Conservation (phyloP, 768 basidiomycete species). For the Suillus luteus region DNA sequence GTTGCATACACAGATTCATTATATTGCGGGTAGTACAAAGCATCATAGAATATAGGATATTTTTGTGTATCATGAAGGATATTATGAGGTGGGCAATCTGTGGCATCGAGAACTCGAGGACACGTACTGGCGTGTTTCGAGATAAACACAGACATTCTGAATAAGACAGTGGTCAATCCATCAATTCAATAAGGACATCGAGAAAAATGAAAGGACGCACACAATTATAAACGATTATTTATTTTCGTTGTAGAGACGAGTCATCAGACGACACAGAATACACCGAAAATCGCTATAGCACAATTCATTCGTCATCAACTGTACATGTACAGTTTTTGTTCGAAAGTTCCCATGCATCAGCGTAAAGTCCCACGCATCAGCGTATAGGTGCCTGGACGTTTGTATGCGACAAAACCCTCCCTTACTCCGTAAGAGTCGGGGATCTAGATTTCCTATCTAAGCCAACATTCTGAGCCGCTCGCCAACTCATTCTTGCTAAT, state of each 20-base stretch:
- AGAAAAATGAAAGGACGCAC: background rate
- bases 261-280: too few relatives aligned
- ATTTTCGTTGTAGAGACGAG: background rate
- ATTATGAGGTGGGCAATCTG: background rate
- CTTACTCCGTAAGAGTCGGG: too few relatives aligned
- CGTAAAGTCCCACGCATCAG: too few relatives aligned
- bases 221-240: too few relatives aligned
- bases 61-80: background rate
- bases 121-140: background rate
- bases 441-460: slow-evolving; percentile 26
- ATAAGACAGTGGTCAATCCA: background rate
- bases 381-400: too few relatives aligned
- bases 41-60: background rate
- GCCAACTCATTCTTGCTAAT: background rate
- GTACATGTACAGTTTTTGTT: too few relatives aligned
- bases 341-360: too few relatives aligned
- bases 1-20: background rate
- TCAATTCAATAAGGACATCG: background rate
- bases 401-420: too few relatives aligned
- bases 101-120: background rate
- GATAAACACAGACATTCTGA: background rate
- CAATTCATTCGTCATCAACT: too few relatives aligned
- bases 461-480: slow-evolving; percentile 30
- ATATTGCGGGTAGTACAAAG: background rate
- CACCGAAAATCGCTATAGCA: too few relatives aligned